Base-by-base conservation (phyloP, 805 yeast genomes). In the Wickerhamiella hasegawae region DNA sequence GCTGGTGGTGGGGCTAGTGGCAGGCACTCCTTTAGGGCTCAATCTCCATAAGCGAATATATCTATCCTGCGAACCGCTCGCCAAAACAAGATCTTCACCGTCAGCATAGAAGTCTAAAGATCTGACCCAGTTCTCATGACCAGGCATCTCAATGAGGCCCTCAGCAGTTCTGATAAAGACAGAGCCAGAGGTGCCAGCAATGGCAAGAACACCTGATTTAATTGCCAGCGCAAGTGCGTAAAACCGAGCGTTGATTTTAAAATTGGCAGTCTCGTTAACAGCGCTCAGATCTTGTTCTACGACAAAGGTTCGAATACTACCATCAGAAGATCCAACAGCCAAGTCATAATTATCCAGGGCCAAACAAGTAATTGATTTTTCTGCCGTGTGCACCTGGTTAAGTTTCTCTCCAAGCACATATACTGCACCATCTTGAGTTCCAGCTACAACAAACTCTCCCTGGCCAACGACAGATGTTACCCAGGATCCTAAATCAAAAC, bases 111-210 rank as follows among this genome's bases (percentile, higher is more conserved):
- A 71, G 1, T 73, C 66, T 21, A 90, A 57, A 11, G 82, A 66
- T 51, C 79, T 78, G 34, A 90, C 70, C 99, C 99, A 90, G 55
- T 85, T 95, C 56, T 90, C 98, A 53, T 90, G 98, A 4, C 99
- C 98, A 19, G 73, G 66, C 23, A 90, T 56, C 6, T 59, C 59
- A 1, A 5, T 14, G 19, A 5, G 3, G 4, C 32, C 24, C 4
- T 32, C 35, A 3, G 35, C 27, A 17, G 37, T 32, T 10, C 70
- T 72, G 4, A 81, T 62, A 39, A 64, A 71, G 4, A 85, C 48
- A 22, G 53, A 49, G 8, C 66, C 52, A 12, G 47, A 41, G 2
- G 62, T 53, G 2, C 61, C 62, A 6, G 59, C 60, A 18, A 53
- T 37, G 1, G 59, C 57, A 3, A 56, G 30, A 16, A 54, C 28